A percentile compares a stretch with the other conserved stretches of the same genome.
These are phyloP conservation scores for Spiromastix sp. DNA, from an alignment of 2,329 filamentous ascomycete genomes.

Conservation along the genomic window DNA sequence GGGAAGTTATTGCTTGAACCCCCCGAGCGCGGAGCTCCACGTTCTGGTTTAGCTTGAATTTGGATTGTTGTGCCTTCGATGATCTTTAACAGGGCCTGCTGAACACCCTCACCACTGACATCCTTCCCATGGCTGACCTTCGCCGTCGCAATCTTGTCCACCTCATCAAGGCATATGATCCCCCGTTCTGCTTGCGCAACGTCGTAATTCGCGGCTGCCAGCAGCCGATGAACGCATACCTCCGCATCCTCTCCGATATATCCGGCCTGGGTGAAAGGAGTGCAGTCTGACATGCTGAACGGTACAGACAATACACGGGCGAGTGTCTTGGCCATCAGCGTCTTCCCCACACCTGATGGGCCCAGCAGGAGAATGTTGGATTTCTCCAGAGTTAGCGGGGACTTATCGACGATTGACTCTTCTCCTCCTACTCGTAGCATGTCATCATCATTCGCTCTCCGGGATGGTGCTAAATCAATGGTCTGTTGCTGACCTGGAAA, in stretches of 20 bases:
- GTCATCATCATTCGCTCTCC: slow-evolving; percentile 15
- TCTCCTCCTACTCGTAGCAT: slow-evolving; percentile 17
- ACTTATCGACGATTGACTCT: slow-evolving; percentile 42
- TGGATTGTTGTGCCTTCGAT: slow-evolving; percentile 93
- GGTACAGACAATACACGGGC: slow-evolving; percentile 90
- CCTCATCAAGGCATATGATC: slow-evolving; percentile 92
- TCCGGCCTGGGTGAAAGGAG: slow-evolving; percentile 88
- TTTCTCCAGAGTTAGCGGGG: slow-evolving; percentile 74
- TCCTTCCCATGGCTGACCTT: slow-evolving; percentile 85
- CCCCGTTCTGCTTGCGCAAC: slow-evolving; percentile 75
- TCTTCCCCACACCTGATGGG: slow-evolving; percentile 92
- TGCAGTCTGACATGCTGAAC: slow-evolving; percentile 92
- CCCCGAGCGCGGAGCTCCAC: slow-evolving; percentile 28
- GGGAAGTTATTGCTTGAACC: slow-evolving; percentile 30
- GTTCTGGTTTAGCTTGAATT: slow-evolving; percentile 65
- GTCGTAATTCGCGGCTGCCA: slow-evolving; percentile 86
- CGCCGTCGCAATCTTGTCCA: slow-evolving; percentile 89
- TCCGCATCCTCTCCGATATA: slow-evolving; percentile 99
- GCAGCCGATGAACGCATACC: slow-evolving; percentile 77
- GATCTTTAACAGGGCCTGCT: slow-evolving; percentile 90
- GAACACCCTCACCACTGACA: slow-evolving; percentile 90
- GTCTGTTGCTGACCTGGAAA: slow-evolving; percentile 52
- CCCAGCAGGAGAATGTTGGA: slow-evolving; percentile 87
- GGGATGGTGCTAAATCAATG: slow-evolving; percentile 26
- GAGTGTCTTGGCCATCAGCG: slow-evolving; percentile 80